These are phyloP conservation scores for Dothiorella sarmentorum DNA, from an alignment of 2,329 filamentous ascomycete species.

Conservation along the genomic window DNA sequence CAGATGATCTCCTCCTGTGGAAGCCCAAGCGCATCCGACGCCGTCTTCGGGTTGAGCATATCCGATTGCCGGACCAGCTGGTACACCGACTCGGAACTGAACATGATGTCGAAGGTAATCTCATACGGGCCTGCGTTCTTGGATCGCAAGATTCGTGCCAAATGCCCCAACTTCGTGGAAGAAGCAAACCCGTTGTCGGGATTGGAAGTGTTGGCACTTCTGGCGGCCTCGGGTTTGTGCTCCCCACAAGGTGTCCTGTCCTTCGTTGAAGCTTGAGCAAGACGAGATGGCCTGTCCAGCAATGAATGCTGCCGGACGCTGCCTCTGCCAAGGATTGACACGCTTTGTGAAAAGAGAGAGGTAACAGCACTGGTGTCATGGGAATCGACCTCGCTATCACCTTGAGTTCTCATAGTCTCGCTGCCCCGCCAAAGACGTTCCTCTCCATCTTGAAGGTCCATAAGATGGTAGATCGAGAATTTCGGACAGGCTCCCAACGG, in stretches of 20 bases:
- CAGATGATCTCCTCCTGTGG: not conserved
- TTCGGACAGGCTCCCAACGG: conserved; percentile 41
- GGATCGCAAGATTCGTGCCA: conserved; percentile 40
- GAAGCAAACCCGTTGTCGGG: not conserved
- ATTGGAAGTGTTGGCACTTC: not conserved
- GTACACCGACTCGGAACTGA: conserved; percentile 25
- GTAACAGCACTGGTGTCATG: not conserved
- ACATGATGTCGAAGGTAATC: conserved; percentile 53
- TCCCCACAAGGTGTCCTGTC: not conserved
- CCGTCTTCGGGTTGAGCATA: not conserved
- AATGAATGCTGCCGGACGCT: not conserved
- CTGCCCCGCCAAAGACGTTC: conserved; percentile 19
- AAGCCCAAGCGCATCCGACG: not conserved
- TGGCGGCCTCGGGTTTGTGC: not conserved
- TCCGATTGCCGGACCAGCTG: not conserved
- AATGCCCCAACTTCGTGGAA: not conserved
- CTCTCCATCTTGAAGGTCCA: conserved; percentile 37
- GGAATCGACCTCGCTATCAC: not conserved
- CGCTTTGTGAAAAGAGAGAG: not conserved
- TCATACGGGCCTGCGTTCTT: conserved; percentile 54
- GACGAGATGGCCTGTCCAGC: not conserved
- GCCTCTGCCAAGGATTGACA: not conserved
- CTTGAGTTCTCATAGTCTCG: not conserved
- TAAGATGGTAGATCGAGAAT: conserved; percentile 51
- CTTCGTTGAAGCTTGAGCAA: not conserved